phyloP scores from a whole-genome alignment of 2,329 filamentous ascomycete species.

The Karstenula rhodostoma region DNA sequence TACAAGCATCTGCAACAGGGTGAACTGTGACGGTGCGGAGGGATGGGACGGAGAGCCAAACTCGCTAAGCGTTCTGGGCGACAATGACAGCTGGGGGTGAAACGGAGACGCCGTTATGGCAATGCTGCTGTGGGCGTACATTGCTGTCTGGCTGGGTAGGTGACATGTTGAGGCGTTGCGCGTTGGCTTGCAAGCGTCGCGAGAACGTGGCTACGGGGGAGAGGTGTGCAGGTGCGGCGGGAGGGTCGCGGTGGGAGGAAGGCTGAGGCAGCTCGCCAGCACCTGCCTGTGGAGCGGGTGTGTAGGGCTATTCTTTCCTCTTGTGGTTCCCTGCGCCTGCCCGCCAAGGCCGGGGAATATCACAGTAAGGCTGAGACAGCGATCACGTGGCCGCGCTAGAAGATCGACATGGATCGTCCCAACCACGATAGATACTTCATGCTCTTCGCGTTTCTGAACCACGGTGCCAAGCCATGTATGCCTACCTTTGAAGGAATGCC shows the following conservation, averaged over 20 bases:
- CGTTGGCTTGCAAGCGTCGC: background rate
- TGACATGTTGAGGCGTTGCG: background rate
- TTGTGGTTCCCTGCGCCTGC: background rate
- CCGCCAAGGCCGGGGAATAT: slow-evolving; percentile 16
- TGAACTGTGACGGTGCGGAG: slow-evolving; percentile 23
- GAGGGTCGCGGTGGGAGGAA: background rate
- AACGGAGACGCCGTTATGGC: slow-evolving; percentile 9
- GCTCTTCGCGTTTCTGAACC: slow-evolving; percentile 35
- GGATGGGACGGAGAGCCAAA: slow-evolving; percentile 36
- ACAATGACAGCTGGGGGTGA: slow-evolving; percentile 11
- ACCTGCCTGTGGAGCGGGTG: slow-evolving; percentile 9
- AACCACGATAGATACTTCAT: slow-evolving; percentile 24
- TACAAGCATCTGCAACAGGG: slow-evolving; percentile 19
- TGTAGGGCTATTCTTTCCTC: background rate
- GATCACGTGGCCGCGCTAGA: slow-evolving; percentile 6
- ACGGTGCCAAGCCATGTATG: slow-evolving; percentile 29
- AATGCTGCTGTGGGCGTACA: slow-evolving; percentile 13
- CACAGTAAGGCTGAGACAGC: background rate
- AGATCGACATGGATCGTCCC: slow-evolving; percentile 13
- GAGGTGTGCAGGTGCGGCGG: background rate
- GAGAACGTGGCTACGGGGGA: background rate
- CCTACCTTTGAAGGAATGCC: too few relatives aligned
- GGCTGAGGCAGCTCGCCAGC: slow-evolving; percentile 3
- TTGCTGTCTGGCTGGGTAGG: background rate
- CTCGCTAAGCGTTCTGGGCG: slow-evolving; percentile 34